Percentiles rank a stretch among this genome's conserved stretches.
These are phyloP conservation scores for Colletotrichum coccodes DNA, from an alignment of 2,329 filamentous ascomycete genomes.

Conservation along the genomic window DNA sequence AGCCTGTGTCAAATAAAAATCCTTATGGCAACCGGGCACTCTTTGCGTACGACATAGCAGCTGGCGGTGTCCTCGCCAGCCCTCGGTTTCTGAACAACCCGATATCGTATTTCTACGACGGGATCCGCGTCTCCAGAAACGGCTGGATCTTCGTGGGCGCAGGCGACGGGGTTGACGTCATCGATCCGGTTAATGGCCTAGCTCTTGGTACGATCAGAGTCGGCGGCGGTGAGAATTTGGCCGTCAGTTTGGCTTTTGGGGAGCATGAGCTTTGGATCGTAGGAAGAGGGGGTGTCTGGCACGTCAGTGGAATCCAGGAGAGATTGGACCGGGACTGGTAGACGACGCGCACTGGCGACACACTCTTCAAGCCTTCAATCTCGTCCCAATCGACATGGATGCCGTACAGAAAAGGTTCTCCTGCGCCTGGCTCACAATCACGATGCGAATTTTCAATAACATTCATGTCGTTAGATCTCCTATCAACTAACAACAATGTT, in stretches of 20 bases:
- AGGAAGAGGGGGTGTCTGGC: conserved; percentile 4
- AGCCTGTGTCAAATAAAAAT: conserved; percentile 4
- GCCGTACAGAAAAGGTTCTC: too few relatives aligned
- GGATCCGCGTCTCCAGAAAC: background rate
- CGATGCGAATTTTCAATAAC: too few relatives aligned
- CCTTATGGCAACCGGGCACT: background rate
- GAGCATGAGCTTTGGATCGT: conserved; percentile 10
- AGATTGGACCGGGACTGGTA: conserved; percentile 1
- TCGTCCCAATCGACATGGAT: background rate
- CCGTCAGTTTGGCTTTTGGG: background rate
- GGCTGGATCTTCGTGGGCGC: conserved; percentile 12
- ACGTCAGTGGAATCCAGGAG: background rate
- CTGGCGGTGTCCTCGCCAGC: background rate
- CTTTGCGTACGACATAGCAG: background rate
- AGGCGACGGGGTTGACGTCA: background rate
- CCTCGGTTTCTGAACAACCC: background rate
- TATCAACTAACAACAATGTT: background rate
- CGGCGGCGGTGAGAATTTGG: background rate
- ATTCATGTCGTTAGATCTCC: background rate
- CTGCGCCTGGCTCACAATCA: too few relatives aligned
- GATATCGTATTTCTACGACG: conserved; percentile 13
- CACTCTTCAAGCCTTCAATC: background rate
- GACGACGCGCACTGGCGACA: too few relatives aligned
- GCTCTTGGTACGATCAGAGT: background rate
- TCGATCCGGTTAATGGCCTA: background rate